Evolutionary conservation across 2,329 filamentous ascomycete genomes (phyloP).

Genomic region (Fusarium camptoceras): DNA sequence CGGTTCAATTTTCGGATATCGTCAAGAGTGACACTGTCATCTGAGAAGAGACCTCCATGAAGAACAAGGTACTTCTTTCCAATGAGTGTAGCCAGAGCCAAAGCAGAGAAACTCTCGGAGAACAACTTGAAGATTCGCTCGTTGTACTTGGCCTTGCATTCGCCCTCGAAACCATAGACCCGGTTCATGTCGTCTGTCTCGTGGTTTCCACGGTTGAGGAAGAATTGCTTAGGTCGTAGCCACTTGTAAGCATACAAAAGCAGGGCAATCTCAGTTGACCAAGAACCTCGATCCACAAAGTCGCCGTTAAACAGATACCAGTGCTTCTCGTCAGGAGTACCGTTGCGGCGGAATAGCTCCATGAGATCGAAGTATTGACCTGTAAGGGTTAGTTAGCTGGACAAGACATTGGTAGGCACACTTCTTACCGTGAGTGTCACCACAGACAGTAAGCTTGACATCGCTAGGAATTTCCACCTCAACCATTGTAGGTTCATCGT

Average conservation of each 20-base stretch:
- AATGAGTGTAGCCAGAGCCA: slow-evolving; percentile 91
- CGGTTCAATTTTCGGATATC: slow-evolving; percentile 94
- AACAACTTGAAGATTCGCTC: slow-evolving; percentile 96
- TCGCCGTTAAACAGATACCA: slow-evolving; percentile 98
- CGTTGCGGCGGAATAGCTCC: slow-evolving; percentile 94
- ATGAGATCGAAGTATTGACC: slow-evolving; percentile 98
- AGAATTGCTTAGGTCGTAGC: slow-evolving; percentile 88
- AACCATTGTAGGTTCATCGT: slow-evolving; percentile 96
- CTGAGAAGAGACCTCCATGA: slow-evolving; percentile 94
- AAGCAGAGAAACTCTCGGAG: slow-evolving; percentile 95
- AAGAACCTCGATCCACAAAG: slow-evolving; percentile 96
- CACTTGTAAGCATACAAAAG: slow-evolving; percentile 97
- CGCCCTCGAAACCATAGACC: slow-evolving; percentile 97
- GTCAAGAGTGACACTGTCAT: slow-evolving; percentile 90
- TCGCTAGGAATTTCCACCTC: slow-evolving; percentile 85
- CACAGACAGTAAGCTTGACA: slow-evolving; percentile 89
- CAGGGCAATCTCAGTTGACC: slow-evolving; percentile 97
- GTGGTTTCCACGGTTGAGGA: slow-evolving; percentile 97
- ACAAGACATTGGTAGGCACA: not conserved
- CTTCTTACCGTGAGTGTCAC: slow-evolving; percentile 88
- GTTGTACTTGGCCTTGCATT: slow-evolving; percentile 98
- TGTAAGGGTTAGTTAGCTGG: slow-evolving; percentile 52
- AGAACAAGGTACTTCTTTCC: slow-evolving; percentile 92
- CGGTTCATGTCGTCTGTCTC: slow-evolving; percentile 99
- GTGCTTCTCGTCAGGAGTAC: slow-evolving; percentile 84